Conservation (phyloP, 352 stramenopile genomes). For the Poterioochromonas sp. region DNA sequence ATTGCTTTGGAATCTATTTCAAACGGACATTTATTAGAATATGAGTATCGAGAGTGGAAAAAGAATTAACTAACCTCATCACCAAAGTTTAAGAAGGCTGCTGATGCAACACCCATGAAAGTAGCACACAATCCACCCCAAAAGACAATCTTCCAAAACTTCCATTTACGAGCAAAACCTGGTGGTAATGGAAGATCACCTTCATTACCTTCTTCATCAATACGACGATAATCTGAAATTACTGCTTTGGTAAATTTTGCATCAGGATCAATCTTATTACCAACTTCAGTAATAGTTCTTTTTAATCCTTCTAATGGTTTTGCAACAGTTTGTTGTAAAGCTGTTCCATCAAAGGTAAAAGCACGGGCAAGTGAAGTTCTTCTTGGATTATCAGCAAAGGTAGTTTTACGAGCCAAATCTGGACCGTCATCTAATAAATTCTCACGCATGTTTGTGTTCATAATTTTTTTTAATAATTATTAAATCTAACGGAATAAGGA, state of each 20-base stretch:
- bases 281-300: not conserved
- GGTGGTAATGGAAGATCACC: constrained; percentile 2
- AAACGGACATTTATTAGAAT: not conserved
- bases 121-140: not conserved
- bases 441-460: too few species aligned
- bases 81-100: not conserved
- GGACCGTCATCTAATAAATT: too few species aligned
- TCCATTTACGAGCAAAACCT: not conserved
- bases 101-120: not conserved
- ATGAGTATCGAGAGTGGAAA: not conserved
- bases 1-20: constrained; percentile 26
- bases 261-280: constrained; percentile 16
- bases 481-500: too few species aligned
- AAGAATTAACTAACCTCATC: not conserved
- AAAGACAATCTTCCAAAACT: constrained; percentile 5
- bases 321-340: not conserved
- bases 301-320: not conserved
- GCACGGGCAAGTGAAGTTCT: not conserved
- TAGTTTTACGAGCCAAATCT: too few species aligned
- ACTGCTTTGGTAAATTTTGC: not conserved
- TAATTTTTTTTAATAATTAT: too few species aligned
- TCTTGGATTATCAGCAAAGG: too few species aligned
- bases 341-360: constrained; percentile 10
- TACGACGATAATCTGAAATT: not conserved
- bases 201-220: not conserved